Percentiles rank a stretch among this genome's conserved stretches.
These are phyloP conservation scores for Pestalotiopsis sp. DNA, from an alignment of 2,329 filamentous ascomycete genomes.

Conservation along the genomic window DNA sequence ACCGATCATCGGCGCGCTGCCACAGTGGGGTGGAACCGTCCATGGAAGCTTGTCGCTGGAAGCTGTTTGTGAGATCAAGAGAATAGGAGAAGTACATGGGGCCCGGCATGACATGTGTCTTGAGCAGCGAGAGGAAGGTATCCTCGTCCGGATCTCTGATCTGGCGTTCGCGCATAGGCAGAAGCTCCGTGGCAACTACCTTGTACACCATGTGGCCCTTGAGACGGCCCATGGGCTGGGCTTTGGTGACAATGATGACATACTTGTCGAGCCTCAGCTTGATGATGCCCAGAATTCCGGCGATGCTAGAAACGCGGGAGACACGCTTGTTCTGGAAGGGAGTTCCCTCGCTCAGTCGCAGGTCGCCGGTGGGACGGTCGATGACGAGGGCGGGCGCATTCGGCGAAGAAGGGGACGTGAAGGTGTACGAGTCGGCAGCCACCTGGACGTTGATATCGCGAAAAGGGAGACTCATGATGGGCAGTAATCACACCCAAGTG, in stretches of 20 bases:
- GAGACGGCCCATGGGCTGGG: conserved; percentile 84
- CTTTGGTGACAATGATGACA: conserved; percentile 94
- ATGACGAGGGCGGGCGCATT: conserved; percentile 86
- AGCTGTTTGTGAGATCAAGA: conserved; percentile 93
- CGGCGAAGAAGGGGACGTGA: conserved; percentile 92
- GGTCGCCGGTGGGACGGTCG: conserved; percentile 88
- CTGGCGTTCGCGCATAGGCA: conserved; percentile 89
- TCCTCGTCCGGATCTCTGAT: conserved; percentile 95
- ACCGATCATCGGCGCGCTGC: conserved; percentile 92
- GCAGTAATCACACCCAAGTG: conserved; percentile 12
- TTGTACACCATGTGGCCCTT: conserved; percentile 98
- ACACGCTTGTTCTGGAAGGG: conserved; percentile 74
- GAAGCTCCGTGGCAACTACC: conserved; percentile 85
- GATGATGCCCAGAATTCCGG: conserved; percentile 92
- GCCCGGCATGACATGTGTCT: conserved; percentile 77
- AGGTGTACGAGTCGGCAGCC: conserved; percentile 90
- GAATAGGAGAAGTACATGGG: conserved; percentile 99
- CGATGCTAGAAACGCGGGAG: conserved; percentile 82
- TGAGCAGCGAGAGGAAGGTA: conserved; percentile 81
- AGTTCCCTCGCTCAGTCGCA: conserved; percentile 81
- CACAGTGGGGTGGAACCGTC: conserved; percentile 77
- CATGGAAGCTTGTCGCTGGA: conserved; percentile 86
- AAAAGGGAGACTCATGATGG: conserved; percentile 65
- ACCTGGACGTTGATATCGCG: conserved; percentile 97
- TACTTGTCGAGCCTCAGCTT: conserved; percentile 96